phyloP scores from a whole-genome alignment of 495 filamentous ascomycete genomes.

The Clavariopsis aquatica region DNA sequence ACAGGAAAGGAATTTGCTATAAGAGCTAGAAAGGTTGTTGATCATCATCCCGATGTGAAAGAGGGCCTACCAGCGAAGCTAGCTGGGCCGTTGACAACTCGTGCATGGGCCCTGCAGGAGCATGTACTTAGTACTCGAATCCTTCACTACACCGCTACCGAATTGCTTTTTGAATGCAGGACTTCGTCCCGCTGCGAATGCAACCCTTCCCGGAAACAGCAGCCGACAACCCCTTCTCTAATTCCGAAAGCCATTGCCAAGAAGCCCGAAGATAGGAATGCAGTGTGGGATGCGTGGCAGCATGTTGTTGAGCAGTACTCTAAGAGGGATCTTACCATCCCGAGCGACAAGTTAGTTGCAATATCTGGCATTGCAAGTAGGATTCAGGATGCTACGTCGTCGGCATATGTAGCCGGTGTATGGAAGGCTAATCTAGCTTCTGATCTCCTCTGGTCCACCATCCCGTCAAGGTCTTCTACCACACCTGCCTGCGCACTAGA shows the following conservation, averaged over 20 bases:
- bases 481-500: not conserved
- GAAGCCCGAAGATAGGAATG: not conserved
- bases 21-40: conserved; percentile 10
- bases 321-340: conserved; percentile 18
- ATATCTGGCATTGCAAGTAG: conserved; percentile 25
- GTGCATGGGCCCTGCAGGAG: conserved; percentile 38
- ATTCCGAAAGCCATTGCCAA: conserved; percentile 25
- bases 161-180: conserved; percentile 39
- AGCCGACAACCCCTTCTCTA: conserved; percentile 20
- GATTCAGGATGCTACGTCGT: conserved; percentile 16
- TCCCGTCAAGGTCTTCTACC: not conserved
- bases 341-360: conserved; percentile 14
- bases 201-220: conserved; percentile 1
- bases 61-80: conserved; percentile 13
- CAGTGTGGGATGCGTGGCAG: conserved; percentile 28
- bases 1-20: conserved; percentile 16
- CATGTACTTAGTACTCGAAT: conserved; percentile 29
- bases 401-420: conserved; percentile 21
- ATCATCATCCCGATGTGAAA: conserved; percentile 17
- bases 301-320: conserved; percentile 31
- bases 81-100: conserved; percentile 13
- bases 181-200: conserved; percentile 33
- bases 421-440: conserved; percentile 26
- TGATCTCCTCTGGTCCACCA: conserved; percentile 28
- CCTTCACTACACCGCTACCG: conserved; percentile 31